phyloP scores from a whole-genome alignment of 163 green algal genomes.

The Scenedesmus sp. region DNA sequence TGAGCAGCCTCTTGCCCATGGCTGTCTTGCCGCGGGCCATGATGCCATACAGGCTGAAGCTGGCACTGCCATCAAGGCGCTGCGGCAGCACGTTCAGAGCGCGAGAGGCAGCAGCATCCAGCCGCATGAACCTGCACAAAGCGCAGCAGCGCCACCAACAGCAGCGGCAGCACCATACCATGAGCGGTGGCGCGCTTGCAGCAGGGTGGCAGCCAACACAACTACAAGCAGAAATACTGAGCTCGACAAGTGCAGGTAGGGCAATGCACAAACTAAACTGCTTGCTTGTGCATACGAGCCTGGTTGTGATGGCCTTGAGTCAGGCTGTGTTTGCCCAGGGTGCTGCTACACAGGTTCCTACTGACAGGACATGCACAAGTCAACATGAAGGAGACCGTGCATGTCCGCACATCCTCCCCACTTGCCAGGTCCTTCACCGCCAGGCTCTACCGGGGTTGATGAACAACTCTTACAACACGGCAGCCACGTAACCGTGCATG shows the following conservation, averaged over 20 bases:
- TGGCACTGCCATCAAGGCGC: constrained; percentile 76
- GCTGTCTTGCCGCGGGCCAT: constrained; percentile 89
- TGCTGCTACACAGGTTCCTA: constrained; percentile 70
- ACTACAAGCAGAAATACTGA: neutral
- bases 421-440: neutral
- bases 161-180: too few species aligned
- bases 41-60: constrained; percentile 91
- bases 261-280: neutral
- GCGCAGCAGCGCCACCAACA: neutral
- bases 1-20: constrained; percentile 96
- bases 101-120: constrained; percentile 89
- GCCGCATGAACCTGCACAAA: constrained; percentile 84
- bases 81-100: constrained; percentile 93
- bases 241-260: too few species aligned
- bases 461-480: too few species aligned
- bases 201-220: neutral
- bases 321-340: constrained; percentile 80
- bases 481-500: too few species aligned
- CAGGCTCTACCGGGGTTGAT: too few species aligned
- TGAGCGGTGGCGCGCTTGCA: too few species aligned
- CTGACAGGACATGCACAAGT: constrained; percentile 60
- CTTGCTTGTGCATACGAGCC: too few species aligned
- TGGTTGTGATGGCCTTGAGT: constrained; percentile 79
- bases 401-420: neutral
- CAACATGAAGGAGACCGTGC: neutral